phyloP scores from a whole-genome alignment of 768 basidiomycete genomes.

The Ephemerocybe angulata region DNA sequence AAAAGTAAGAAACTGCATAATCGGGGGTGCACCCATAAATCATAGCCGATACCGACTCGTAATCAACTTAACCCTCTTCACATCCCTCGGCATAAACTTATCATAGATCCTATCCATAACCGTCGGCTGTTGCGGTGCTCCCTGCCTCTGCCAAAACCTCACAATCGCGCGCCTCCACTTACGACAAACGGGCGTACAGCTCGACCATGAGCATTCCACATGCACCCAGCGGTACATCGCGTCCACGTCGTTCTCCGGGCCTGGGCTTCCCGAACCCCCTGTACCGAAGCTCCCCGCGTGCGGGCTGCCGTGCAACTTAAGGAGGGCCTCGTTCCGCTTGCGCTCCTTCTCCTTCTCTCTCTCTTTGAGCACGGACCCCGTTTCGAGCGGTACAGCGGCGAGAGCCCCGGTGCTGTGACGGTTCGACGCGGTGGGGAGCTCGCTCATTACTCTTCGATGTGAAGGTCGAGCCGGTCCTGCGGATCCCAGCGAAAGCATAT shows the following conservation, averaged over 20 bases:
- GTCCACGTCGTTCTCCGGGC: constrained; percentile 1
- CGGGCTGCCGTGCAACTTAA: not conserved
- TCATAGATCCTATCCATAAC: constrained; percentile 5
- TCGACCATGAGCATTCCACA: constrained; percentile 3
- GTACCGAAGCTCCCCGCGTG: not conserved
- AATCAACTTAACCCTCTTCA: constrained; percentile 4
- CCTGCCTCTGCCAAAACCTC: constrained; percentile 3
- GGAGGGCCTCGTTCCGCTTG: not conserved
- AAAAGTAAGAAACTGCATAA: no score
- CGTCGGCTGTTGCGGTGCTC: not conserved
- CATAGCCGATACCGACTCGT: constrained; percentile 4
- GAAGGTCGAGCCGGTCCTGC: not conserved
- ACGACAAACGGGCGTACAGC: constrained; percentile 1
- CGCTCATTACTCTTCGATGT: not conserved
- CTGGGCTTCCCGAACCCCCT: not conserved
- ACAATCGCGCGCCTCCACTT: not conserved
- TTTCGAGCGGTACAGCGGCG: no score
- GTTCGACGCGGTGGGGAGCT: not conserved
- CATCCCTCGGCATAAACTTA: constrained; percentile 3
- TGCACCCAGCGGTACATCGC: constrained; percentile 5
- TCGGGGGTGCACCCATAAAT: not conserved
- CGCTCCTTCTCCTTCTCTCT: not conserved
- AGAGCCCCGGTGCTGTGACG: not conserved
- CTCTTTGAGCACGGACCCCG: not conserved
- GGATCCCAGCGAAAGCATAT: not conserved